A percentile compares a stretch with the other conserved stretches of the same genome.
These are phyloP conservation scores for Fusarium sp. DNA, from an alignment of 2,329 filamentous ascomycete species.

Conservation along the genomic window DNA sequence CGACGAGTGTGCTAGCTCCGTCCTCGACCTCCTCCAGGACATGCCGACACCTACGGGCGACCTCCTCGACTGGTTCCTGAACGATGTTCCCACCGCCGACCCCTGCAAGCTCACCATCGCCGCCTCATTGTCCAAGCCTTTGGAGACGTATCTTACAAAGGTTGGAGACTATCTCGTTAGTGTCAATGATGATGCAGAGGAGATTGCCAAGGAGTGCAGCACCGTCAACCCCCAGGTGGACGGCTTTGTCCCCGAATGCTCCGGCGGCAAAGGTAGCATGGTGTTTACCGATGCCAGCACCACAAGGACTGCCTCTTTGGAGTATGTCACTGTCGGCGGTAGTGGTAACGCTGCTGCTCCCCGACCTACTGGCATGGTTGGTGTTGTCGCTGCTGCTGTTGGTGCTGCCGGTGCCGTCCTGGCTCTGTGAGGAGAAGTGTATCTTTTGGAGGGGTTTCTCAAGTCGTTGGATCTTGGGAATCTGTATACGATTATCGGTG, in stretches of 20 bases:
- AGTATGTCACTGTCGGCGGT: constrained; percentile 4
- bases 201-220: constrained; percentile 14
- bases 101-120: constrained; percentile 21
- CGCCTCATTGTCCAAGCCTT: constrained; percentile 14
- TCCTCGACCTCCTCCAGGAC: background rate
- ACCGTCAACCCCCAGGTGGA: background rate
- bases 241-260: background rate
- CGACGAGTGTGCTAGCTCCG: background rate
- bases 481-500: background rate
- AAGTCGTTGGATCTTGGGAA: background rate
- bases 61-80: background rate
- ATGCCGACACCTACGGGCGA: background rate
- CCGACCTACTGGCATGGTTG: background rate
- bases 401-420: constrained; percentile 11
- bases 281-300: constrained; percentile 23
- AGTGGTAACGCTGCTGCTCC: constrained; percentile 3
- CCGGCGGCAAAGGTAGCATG: constrained; percentile 1
- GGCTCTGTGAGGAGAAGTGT: background rate
- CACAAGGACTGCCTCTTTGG: constrained; percentile 19
- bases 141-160: constrained; percentile 27
- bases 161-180: constrained; percentile 9
- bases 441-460: background rate
- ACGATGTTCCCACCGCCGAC: background rate
- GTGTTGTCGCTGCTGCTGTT: constrained; percentile 8
- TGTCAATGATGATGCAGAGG: background rate